phyloP scores from a whole-genome alignment of 148 eudicot species.

The Rhododendron williamsianum region DNA sequence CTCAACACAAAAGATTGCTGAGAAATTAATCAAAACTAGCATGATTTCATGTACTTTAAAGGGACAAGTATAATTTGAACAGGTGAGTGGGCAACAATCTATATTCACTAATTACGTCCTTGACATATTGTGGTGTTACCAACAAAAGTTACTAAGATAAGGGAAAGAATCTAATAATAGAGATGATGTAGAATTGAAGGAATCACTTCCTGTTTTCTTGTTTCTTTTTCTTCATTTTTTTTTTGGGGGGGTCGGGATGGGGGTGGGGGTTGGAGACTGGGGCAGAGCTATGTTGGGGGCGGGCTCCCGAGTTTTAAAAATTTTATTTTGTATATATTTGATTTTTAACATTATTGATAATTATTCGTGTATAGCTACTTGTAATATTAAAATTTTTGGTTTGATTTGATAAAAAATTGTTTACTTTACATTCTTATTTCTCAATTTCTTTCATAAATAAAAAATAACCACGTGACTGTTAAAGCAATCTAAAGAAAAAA shows the following conservation, averaged over 20 bases:
- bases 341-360: too few relatives aligned
- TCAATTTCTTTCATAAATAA: too few relatives aligned
- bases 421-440: too few relatives aligned
- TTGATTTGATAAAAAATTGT: too few relatives aligned
- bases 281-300: too few relatives aligned
- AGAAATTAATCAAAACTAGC: not conserved
- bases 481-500: too few relatives aligned
- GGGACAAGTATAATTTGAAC: not conserved
- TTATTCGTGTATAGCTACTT: too few relatives aligned
- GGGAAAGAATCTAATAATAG: not conserved
- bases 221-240: not conserved
- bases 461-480: too few relatives aligned
- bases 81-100: not conserved
- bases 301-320: too few relatives aligned
- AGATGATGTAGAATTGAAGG: not conserved
- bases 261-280: not conserved
- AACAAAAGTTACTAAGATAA: not conserved
- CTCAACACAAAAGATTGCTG: not conserved
- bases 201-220: not conserved
- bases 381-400: too few relatives aligned
- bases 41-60: not conserved
- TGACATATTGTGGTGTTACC: not conserved
- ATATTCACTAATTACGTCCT: not conserved
- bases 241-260: not conserved
- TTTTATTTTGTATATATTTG: too few relatives aligned